These are phyloP conservation scores for Diaporthe sp. DNA, from an alignment of 2,329 filamentous ascomycete species.

Conservation along the genomic window DNA sequence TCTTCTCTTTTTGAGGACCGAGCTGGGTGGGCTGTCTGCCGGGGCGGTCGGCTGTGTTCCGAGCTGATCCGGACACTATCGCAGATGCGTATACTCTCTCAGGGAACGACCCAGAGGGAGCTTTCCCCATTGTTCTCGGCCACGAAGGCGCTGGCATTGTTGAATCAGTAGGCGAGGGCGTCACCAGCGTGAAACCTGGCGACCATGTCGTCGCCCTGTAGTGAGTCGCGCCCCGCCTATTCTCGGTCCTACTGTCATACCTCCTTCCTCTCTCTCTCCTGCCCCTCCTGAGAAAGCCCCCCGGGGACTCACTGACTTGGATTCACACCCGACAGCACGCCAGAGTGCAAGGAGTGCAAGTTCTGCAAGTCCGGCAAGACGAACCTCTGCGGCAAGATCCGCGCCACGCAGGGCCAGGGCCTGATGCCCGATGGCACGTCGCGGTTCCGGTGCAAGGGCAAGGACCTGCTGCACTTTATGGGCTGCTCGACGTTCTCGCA, in stretches of 20 bases:
- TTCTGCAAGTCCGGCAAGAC: constrained; percentile 99
- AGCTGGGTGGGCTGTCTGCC: background rate
- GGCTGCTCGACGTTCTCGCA: constrained; percentile 98
- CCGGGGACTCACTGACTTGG: background rate
- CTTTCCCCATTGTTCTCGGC: constrained; percentile 89
- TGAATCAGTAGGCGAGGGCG: constrained; percentile 93
- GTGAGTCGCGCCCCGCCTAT: constrained; percentile 61
- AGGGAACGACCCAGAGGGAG: constrained; percentile 97
- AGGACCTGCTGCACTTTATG: constrained; percentile 99
- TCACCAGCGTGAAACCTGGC: constrained; percentile 93
- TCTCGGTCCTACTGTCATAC: background rate
- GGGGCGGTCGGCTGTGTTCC: background rate
- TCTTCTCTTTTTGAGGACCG: constrained; percentile 23
- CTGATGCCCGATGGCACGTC: constrained; percentile 98
- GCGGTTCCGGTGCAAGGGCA: constrained; percentile 94
- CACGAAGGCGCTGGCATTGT: constrained; percentile 94
- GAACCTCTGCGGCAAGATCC: constrained; percentile 98
- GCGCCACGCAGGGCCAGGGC: constrained; percentile 94
- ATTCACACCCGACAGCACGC: constrained; percentile 73
- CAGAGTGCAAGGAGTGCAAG: constrained; percentile 98
- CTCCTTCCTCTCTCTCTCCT: constrained; percentile 36
- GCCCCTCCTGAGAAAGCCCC: background rate
- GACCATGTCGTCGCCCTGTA: constrained; percentile 94
- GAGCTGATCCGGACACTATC: constrained; percentile 35
- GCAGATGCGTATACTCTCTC: constrained; percentile 93